Conservation (phyloP, 2,329 filamentous ascomycete species). For the Calonectria multiphialidica region DNA sequence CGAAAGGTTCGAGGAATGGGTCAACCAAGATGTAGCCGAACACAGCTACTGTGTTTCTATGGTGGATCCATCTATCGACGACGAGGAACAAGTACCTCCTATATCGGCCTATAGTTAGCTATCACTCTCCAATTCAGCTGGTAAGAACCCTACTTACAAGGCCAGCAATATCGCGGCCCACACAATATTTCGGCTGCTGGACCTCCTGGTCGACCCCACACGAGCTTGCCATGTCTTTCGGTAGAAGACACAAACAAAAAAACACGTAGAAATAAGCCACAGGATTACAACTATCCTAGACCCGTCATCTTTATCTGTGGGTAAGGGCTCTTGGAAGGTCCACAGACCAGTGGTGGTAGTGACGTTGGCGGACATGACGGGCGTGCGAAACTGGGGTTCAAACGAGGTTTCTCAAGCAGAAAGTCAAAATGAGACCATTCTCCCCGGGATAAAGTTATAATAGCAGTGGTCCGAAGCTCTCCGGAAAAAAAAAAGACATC, state of each 20-base stretch:
- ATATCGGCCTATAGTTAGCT: too few relatives aligned
- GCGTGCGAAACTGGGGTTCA: too few relatives aligned
- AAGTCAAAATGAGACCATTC: too few relatives aligned
- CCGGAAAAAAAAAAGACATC: too few relatives aligned
- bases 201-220: neutral
- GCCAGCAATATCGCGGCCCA: neutral
- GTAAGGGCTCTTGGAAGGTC: neutral
- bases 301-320: neutral
- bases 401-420: too few relatives aligned
- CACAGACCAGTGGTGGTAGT: neutral
- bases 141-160: neutral
- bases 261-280: neutral
- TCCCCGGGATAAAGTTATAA: too few relatives aligned
- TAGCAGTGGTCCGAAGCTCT: too few relatives aligned
- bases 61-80: neutral
- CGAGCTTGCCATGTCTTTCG: neutral
- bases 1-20: neutral
- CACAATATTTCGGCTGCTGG: neutral
- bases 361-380: neutral
- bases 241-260: neutral
- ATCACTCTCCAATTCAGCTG: too few relatives aligned
- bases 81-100: neutral
- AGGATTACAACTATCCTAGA: neutral
- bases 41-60: too few relatives aligned
- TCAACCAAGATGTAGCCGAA: neutral